These are phyloP conservation scores for Pistacia vera DNA, from an alignment of 345 rosid species.

Conservation along the genomic window DNA sequence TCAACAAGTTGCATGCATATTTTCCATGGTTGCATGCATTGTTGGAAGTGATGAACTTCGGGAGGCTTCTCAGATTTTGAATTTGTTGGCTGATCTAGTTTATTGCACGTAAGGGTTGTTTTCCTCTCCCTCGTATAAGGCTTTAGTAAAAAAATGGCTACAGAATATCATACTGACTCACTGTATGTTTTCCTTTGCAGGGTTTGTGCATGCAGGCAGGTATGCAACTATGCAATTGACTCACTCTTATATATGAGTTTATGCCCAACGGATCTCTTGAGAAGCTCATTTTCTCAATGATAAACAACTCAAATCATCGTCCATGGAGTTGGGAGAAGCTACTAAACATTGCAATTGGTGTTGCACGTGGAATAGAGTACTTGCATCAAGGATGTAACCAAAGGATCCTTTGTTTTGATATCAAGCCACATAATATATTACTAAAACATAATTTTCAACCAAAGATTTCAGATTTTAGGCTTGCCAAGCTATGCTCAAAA, in stretches of 20 bases:
- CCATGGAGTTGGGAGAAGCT: too few species aligned
- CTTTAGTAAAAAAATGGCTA: neutral
- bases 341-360: too few species aligned
- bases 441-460: too few species aligned
- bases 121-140: neutral
- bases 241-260: neutral
- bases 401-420: too few species aligned
- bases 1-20: slow-evolving; percentile 94
- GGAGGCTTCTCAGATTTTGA: slow-evolving; percentile 84
- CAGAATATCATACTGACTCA: slow-evolving; percentile 22
- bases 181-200: slow-evolving; percentile 41
- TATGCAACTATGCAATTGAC: slow-evolving; percentile 31
- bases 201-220: slow-evolving; percentile 99
- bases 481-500: too few species aligned
- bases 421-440: too few species aligned
- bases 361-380: too few species aligned
- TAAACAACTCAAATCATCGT: too few species aligned
- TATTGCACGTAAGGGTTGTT: slow-evolving; percentile 81
- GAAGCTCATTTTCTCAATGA: too few species aligned
- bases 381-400: too few species aligned
- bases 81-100: slow-evolving; percentile 79
- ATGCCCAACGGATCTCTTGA: too few species aligned
- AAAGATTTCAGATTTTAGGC: too few species aligned
- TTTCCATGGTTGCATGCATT: slow-evolving; percentile 88
- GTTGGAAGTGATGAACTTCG: slow-evolving; percentile 86